Base-by-base conservation (phyloP, 2,329 filamentous ascomycete genomes). In the Aspergillus vadensis region DNA sequence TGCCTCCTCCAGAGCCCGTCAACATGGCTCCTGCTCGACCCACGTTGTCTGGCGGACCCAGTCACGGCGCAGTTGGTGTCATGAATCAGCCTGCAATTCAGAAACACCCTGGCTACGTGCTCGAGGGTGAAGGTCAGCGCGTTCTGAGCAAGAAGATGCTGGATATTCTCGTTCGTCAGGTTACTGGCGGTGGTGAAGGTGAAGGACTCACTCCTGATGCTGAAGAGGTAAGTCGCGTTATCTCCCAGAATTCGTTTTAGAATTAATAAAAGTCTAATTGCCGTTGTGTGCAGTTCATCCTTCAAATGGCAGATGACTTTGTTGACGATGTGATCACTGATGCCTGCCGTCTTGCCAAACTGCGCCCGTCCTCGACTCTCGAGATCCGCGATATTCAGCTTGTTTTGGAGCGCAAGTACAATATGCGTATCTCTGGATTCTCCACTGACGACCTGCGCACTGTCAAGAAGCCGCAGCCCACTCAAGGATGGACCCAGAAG, bases 91-190 rank as follows among this genome's bases (percentile, higher is more conserved):
- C 95, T 0, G 91, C 91, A 2, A 85, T 98, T 62, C 82, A 88
- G 58, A 93, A 92, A 72, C 86, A 91, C 48, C 91, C 92, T 0
- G 87, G 88, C 0, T 96, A 91, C 75, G 91, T 91, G 59, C 88
- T 97, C 60, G 94, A 98, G 74, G 91, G 91, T 30, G 93, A 97
- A 72, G 92, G 92, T 25, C 92, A 97, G 70, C 89, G 93, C 47
- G 90, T 99, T 1, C 82, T 99, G n/a, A 96, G 90, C 80, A 97
- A 97, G 85, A 96, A 96, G 80, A 98, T 97, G 80, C 84, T 99
- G 43, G 93, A 99, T 72, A 94, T 97, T 74, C 84, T 99, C 39
- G 93, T 98, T 8, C 87, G 93, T 54, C 94, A 98, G 77, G 92
- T 98, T 61, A 96, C 92, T 38, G 93, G 93, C 57, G 88, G 87